A percentile compares a stretch with the other conserved stretches of the same genome.
phyloP scores from a whole-genome alignment of 441 rosid species.

The Daphne laureola region DNA sequence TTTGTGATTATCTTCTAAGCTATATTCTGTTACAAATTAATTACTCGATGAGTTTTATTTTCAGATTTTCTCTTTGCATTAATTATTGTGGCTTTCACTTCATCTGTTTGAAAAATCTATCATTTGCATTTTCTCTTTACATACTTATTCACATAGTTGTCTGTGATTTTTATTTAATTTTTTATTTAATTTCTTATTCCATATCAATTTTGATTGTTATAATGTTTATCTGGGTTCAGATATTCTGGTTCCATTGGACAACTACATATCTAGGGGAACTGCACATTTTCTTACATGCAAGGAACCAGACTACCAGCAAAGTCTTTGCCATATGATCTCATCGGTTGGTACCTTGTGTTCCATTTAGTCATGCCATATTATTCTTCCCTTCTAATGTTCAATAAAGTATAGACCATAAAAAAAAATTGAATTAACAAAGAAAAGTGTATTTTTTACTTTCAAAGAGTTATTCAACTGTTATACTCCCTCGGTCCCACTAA shows the following conservation, averaged over 20 bases:
- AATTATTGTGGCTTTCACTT: neutral
- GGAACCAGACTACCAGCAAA: slow-evolving; percentile 92
- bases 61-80: neutral
- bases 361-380: no score
- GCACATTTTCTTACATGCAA: slow-evolving; percentile 74
- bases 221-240: slow-evolving; percentile 36
- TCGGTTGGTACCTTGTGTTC: slow-evolving; percentile 41
- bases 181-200: neutral
- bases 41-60: neutral
- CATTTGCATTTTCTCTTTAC: no score
- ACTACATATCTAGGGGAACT: slow-evolving; percentile 87
- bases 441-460: no score
- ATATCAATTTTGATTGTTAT: slow-evolving; percentile 12
- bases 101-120: neutral
- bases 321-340: slow-evolving; percentile 89
- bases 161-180: no score
- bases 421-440: no score
- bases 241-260: slow-evolving; percentile 90
- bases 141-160: no score
- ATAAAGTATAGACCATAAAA: no score
- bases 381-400: no score
- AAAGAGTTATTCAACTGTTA: no score
- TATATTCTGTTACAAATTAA: neutral
- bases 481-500: no score
- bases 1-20: neutral